Evolutionary conservation across 73 alveolate genomes (phyloP).

Genomic region (Symbiodinium pilosum): DNA sequence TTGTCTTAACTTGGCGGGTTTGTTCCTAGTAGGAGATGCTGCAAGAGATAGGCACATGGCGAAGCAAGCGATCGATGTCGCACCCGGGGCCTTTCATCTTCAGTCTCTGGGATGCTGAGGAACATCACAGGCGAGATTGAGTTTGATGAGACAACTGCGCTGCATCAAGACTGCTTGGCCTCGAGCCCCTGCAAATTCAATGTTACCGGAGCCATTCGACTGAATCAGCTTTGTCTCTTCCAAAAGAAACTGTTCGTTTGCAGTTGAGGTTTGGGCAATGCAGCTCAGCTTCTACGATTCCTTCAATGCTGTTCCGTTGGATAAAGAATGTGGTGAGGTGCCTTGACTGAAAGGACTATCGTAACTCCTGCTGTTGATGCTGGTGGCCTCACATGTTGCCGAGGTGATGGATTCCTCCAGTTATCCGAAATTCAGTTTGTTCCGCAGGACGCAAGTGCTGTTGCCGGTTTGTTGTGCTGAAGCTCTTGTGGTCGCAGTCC

Average conservation of each 20-base stretch:
- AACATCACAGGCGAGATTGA: constrained; percentile 58
- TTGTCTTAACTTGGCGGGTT: background rate
- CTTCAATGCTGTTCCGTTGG: constrained; percentile 25
- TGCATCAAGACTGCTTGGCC: constrained; percentile 64
- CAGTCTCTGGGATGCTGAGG: too few species aligned
- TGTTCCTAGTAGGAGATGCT: background rate
- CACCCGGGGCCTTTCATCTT: too few species aligned
- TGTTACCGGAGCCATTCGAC: constrained; percentile 55
- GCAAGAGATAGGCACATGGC: background rate
- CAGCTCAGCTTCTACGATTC: constrained; percentile 56
- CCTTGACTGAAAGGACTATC: background rate
- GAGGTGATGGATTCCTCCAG: constrained; percentile 58
- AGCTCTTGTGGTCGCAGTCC: too few species aligned
- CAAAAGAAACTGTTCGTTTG: background rate
- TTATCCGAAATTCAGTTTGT: constrained; percentile 48
- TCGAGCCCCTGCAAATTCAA: constrained; percentile 42
- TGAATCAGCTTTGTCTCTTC: too few species aligned
- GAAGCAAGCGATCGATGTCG: too few species aligned
- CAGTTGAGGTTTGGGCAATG: constrained; percentile 63
- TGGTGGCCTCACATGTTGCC: background rate
- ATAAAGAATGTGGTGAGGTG: constrained; percentile 7
- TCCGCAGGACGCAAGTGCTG: constrained; percentile 18
- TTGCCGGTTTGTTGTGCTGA: too few species aligned
- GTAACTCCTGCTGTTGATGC: background rate
- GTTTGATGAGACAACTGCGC: background rate